Evolutionary conservation across 2,329 filamentous ascomycete genomes (phyloP), one percentile per base, ranked within the genome.

Genomic region (Trichoderma oligosporum): DNA sequence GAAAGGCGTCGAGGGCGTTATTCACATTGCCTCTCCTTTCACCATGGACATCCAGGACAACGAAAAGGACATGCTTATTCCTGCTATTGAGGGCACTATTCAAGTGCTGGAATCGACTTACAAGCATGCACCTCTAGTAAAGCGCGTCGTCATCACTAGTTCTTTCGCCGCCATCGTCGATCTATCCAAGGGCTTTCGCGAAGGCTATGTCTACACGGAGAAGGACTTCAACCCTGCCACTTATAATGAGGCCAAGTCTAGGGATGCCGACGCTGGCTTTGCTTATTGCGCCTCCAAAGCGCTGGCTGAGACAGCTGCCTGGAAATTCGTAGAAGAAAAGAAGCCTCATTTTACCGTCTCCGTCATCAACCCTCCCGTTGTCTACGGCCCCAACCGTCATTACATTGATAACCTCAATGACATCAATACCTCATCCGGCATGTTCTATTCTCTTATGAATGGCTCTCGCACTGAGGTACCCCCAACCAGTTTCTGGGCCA

Each of bases 161-260:
- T 79, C 76, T 3, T 76, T 78, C 56, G 76, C 75, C 2, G 64
- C 73, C 11, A 71, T 78, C 12, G 20, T 74, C 14, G 70, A 80
- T 61, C 16, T 56, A 9, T 38, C 42, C 24, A 56, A 47, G 31
- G 52, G 52, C 7, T 4, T 47, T 9, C 39, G 52, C 6, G 24
- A 44, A 18, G 3, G 44, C 38, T 4, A 52, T 60, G 66, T 65
- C 0, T 80, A 78, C 65, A 69, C 67, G 2, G 77, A 78, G 60
- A 61, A 62, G 1, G 72, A 78, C 64, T 79, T 74, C 73, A 76
- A 72, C 62, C 73, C 73, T 1, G 62, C 71, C 24, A 71, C 69
- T 1, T 71, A 70, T 48, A 68, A 73, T 7, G 63, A 72, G 22
- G 48, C 25, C 24, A 46, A 31, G 1, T 74, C 61, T 3, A 42